These are phyloP conservation scores for Tulasnella sp. DNA, from an alignment of 768 basidiomycete genomes.

Conservation along the genomic window DNA sequence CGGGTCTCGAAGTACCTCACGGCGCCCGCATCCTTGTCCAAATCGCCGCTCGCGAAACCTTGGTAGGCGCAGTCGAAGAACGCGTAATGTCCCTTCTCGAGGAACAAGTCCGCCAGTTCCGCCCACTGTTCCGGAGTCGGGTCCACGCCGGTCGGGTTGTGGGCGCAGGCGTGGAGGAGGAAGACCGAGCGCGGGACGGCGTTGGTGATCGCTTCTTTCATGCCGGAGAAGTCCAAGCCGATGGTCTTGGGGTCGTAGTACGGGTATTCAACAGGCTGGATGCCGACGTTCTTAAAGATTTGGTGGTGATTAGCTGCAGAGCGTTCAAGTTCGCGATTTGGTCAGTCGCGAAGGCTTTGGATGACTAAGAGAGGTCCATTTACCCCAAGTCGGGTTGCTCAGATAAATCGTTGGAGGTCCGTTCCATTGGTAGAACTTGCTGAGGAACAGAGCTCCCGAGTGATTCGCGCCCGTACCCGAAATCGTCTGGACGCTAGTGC, in stretches of 20 bases:
- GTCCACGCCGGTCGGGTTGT: constrained; percentile 96
- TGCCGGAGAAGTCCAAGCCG: constrained; percentile 66
- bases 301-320: constrained; percentile 71
- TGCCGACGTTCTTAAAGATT: constrained; percentile 82
- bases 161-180: constrained; percentile 87
- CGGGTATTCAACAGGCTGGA: constrained; percentile 77
- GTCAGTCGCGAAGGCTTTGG: no score
- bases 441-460: constrained; percentile 77
- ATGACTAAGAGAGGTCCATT: constrained; percentile 22
- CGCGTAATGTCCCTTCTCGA: constrained; percentile 65
- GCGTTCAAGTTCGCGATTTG: no score
- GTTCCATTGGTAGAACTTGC: constrained; percentile 63
- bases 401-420: constrained; percentile 63
- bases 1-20: constrained; percentile 74
- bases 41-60: constrained; percentile 88
- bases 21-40: constrained; percentile 86
- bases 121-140: constrained; percentile 84
- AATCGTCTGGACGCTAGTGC: constrained; percentile 67
- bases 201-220: constrained; percentile 44
- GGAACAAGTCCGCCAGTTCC: constrained; percentile 57
- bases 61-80: constrained; percentile 98
- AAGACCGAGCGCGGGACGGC: constrained; percentile 75
- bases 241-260: constrained; percentile 91
- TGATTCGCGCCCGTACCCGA: constrained; percentile 96
- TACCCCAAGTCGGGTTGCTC: constrained; percentile 93